A percentile compares a stretch with the other conserved stretches of the same genome.
These are phyloP conservation scores for Nepenthes gracilis DNA, from an alignment of 148 eudicot species.

Conservation along the genomic window DNA sequence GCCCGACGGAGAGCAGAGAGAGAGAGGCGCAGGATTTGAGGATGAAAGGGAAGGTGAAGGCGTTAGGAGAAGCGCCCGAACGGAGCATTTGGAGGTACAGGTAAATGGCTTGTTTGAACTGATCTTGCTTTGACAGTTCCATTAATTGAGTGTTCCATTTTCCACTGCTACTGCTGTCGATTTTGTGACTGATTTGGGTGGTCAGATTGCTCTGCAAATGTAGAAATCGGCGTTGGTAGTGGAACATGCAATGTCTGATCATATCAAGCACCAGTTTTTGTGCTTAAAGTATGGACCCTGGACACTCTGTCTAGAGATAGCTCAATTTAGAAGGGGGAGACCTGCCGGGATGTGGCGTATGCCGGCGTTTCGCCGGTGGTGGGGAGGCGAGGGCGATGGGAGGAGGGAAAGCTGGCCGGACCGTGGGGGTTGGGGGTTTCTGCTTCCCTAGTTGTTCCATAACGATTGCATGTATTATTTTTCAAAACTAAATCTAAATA, in stretches of 20 bases:
- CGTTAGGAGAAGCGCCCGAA: constrained; percentile 34
- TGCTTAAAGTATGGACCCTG: too few species aligned
- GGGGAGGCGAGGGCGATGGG: too few species aligned
- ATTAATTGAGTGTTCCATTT: constrained; percentile 51
- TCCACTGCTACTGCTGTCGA: not conserved
- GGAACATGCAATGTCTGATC: constrained; percentile 2
- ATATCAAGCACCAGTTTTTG: not conserved
- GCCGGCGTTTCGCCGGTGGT: too few species aligned
- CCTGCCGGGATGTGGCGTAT: too few species aligned
- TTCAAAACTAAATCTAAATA: too few species aligned
- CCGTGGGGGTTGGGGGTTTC: too few species aligned
- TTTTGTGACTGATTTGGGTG: too few species aligned
- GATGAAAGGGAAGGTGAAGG: constrained; percentile 64
- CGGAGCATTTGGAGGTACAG: constrained; percentile 59
- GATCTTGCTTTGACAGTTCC: constrained; percentile 38
- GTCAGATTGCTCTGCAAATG: not conserved
- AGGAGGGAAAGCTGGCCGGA: too few species aligned
- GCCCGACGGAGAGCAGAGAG: constrained; percentile 32
- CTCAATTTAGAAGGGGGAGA: too few species aligned
- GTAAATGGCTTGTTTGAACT: constrained; percentile 30
- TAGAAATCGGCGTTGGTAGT: constrained; percentile 10
- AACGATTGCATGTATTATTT: too few species aligned
- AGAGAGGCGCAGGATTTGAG: constrained; percentile 59
- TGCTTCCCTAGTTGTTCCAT: too few species aligned
- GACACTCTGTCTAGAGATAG: too few species aligned